Percentiles rank a stretch among this genome's conserved stretches.
Evolutionary conservation across 208 protist species (phyloP).

Genomic region (Crithidia fasciculata): DNA sequence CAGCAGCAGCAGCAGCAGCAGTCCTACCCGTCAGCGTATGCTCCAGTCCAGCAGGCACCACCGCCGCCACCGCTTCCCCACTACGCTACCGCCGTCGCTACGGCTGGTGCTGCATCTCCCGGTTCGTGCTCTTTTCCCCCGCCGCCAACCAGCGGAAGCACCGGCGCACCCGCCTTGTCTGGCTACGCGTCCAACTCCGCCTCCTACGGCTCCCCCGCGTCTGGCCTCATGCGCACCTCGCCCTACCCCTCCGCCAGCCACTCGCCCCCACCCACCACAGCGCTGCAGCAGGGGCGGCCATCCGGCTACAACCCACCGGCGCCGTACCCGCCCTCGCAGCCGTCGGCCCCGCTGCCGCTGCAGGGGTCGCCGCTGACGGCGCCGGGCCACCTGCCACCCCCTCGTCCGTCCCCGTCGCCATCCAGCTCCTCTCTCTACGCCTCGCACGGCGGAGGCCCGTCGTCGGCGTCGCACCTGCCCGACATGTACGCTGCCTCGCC

Average conservation of each 20-base stretch:
- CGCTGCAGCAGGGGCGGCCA: neutral
- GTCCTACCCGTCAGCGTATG: slow-evolving; percentile 2
- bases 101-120: neutral
- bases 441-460: neutral
- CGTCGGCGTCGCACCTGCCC: neutral
- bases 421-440: neutral
- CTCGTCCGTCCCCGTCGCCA: slow-evolving; percentile 1
- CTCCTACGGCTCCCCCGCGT: slow-evolving; percentile 3
- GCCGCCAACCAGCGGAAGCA: neutral
- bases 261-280: neutral
- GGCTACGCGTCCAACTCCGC: slow-evolving; percentile 3
- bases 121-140: neutral
- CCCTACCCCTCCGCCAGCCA: neutral
- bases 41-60: neutral
- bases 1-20: neutral
- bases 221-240: slow-evolving; percentile 3
- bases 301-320: neutral
- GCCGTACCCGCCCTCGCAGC: slow-evolving; percentile 10
- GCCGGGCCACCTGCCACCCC: neutral
- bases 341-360: slow-evolving; percentile 4
- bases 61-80: neutral
- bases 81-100: neutral
- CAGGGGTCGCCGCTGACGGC: neutral
- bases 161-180: neutral
- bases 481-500: neutral